phyloP scores from a whole-genome alignment of 129 eudicot species.

The Lonicera japonica region DNA sequence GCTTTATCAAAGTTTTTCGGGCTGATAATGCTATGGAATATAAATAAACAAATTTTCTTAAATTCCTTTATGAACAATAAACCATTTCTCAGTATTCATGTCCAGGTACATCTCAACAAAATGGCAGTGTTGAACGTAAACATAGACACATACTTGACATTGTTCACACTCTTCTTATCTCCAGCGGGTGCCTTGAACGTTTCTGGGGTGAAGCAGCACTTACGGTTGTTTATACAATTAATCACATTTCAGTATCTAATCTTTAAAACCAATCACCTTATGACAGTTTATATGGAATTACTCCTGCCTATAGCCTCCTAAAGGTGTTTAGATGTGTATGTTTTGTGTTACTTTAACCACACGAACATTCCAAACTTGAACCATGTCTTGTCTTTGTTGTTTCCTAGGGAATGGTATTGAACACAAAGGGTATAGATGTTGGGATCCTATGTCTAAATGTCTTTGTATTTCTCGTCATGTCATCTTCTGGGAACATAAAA shows the following conservation, averaged over 20 bases:
- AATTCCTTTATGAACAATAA: not conserved
- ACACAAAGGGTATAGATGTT: conserved; percentile 3
- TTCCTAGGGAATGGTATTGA: not conserved
- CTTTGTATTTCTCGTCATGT: conserved; percentile 1
- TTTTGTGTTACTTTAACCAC: conserved; percentile 5
- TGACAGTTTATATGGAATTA: not conserved
- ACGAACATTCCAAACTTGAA: not conserved
- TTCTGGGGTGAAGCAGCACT: conserved; percentile 10
- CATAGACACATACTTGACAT: conserved; percentile 10
- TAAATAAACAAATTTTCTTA: not conserved
- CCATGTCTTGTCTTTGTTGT: not conserved
- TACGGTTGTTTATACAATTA: not conserved
- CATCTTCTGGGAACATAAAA: conserved; percentile 7
- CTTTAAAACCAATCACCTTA: not conserved
- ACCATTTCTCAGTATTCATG: not conserved
- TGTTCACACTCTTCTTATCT: conserved; percentile 1
- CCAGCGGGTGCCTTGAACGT: not conserved
- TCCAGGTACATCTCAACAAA: conserved; percentile 9
- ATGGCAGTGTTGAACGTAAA: conserved; percentile 10
- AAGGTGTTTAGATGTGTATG: conserved; percentile 7
- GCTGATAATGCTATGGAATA: conserved; percentile 5
- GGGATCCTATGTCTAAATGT: conserved; percentile 3
- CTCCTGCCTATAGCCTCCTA: not conserved
- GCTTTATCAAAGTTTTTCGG: not conserved
- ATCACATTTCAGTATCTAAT: not conserved